Evolutionary conservation across 2,329 filamentous ascomycete genomes (phyloP).

Genomic region (Arthrobotrys conoides): DNA sequence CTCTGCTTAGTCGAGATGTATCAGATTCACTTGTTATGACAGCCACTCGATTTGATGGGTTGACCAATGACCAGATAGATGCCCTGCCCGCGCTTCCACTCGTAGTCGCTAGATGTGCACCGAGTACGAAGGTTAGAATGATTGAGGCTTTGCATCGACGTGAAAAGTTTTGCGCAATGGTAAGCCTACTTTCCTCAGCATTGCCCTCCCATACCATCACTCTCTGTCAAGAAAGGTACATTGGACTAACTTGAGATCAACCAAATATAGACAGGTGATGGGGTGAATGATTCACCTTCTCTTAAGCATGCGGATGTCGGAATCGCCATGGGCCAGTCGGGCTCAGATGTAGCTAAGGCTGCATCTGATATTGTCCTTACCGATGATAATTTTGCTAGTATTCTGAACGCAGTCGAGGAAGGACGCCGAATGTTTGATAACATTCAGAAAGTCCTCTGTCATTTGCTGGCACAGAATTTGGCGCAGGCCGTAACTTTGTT

Average conservation of each 20-base stretch:
- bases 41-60: conserved; percentile 82
- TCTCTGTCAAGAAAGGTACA: not conserved
- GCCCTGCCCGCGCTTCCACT: conserved; percentile 80
- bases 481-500: conserved; percentile 86
- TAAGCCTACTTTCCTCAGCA: conserved; percentile 61
- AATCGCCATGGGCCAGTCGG: conserved; percentile 86
- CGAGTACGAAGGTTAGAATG: conserved; percentile 90
- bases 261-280: conserved; percentile 77
- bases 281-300: conserved; percentile 87
- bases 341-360: conserved; percentile 87
- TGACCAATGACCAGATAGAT: conserved; percentile 82
- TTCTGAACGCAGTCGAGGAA: conserved; percentile 86
- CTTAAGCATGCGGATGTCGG: conserved; percentile 85
- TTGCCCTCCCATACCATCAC: not conserved
- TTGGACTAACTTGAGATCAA: not conserved
- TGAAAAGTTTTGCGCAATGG: conserved; percentile 82
- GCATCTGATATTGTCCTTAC: conserved; percentile 78
- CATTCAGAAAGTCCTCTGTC: conserved; percentile 88
- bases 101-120: conserved; percentile 86
- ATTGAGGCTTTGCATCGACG: conserved; percentile 89
- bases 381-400: conserved; percentile 89
- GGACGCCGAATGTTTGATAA: conserved; percentile 89
- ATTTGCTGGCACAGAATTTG: conserved; percentile 83
- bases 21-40: conserved; percentile 79
- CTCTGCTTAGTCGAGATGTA: conserved; percentile 72